Base-by-base conservation (phyloP, 1,284 basidiomycete genomes). In the Pholiota adiposa region DNA sequence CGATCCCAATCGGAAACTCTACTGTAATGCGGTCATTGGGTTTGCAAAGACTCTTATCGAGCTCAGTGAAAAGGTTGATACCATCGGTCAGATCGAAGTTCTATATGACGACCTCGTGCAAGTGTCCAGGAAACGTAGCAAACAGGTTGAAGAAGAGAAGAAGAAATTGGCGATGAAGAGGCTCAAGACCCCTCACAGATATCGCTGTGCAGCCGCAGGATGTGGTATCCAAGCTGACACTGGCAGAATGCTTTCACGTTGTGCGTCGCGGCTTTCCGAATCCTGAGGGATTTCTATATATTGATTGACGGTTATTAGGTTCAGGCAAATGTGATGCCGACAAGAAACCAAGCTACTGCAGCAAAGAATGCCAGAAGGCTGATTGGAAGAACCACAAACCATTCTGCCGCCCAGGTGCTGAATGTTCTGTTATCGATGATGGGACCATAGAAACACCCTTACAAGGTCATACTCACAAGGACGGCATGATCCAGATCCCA, bases 331-430 rank as follows among this genome's bases (percentile, higher is more conserved):
- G 59, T 14, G 59, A 60, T 29, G 5, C n/a, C 3, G 59, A 55
- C 54, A 60, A 60, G 41, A 60, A 60, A 38, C 59, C 59, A 1
- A 36, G 38, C 48, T 60, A 60, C 31, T 60, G 59, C 49, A 56
- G 48, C 48, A 60, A 52, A 38, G 54, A 52, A 56, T 60, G 59
- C 50, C 59, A 60, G 29, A 60, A 46, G 34, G 46, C 23, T 14
- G 59, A 60, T 11, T 60, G 59, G 59, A 55, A 60, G 49, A 55
- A 60, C 53, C 59, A 60, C 43, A 60, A 60, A 23, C 54, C 59
- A 1, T 60, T 60, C 41, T 60, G 59, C 23, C 21, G 19, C 9
- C 54, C 46, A 9, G 59, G 53, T 3, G 59, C 59, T 1, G 53
- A 51, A 29, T 51, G 54, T 18, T 60, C 59, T 16, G 49, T 60